Conservation (phyloP, 75 land plant genomes). For the Cunninghamia lanceolata region DNA sequence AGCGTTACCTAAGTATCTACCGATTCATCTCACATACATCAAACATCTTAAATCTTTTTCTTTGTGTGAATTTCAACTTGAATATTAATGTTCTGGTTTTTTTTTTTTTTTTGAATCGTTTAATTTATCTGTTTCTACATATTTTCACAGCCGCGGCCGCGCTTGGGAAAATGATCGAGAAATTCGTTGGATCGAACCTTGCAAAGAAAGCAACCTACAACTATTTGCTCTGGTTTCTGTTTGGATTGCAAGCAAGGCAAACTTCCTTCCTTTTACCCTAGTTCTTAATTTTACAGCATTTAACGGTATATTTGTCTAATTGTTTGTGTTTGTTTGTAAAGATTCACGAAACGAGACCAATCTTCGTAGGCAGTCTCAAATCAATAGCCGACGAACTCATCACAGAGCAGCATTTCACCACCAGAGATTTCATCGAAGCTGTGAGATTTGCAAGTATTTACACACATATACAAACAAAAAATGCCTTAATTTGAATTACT, state of each 20-base stretch:
- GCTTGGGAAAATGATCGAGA: background rate
- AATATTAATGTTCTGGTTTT: background rate
- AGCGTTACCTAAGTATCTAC: background rate
- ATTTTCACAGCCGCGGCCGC: background rate
- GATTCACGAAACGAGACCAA: slow-evolving; percentile 49
- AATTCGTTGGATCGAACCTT: slow-evolving; percentile 40
- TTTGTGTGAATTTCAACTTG: background rate
- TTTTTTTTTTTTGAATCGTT: too few species aligned
- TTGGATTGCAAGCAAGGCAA: slow-evolving; percentile 77
- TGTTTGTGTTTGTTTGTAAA: slow-evolving; percentile 14
- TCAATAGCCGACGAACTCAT: slow-evolving; percentile 43
- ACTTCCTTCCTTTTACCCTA: background rate
- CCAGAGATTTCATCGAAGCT: slow-evolving; percentile 54
- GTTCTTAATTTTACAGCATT: background rate
- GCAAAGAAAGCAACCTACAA: slow-evolving; percentile 54
- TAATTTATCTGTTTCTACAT: background rate
- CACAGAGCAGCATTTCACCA: slow-evolving; percentile 56
- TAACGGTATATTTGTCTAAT: background rate
- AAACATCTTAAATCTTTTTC: background rate
- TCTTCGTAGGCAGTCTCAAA: slow-evolving; percentile 52
- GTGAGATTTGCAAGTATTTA: slow-evolving; percentile 26
- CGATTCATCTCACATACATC: background rate
- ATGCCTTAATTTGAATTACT: background rate
- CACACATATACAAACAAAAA: background rate
- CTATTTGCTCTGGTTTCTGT: slow-evolving; percentile 54